phyloP scores from a whole-genome alignment of 768 basidiomycete genomes.

The Tremella yokohamensis region DNA sequence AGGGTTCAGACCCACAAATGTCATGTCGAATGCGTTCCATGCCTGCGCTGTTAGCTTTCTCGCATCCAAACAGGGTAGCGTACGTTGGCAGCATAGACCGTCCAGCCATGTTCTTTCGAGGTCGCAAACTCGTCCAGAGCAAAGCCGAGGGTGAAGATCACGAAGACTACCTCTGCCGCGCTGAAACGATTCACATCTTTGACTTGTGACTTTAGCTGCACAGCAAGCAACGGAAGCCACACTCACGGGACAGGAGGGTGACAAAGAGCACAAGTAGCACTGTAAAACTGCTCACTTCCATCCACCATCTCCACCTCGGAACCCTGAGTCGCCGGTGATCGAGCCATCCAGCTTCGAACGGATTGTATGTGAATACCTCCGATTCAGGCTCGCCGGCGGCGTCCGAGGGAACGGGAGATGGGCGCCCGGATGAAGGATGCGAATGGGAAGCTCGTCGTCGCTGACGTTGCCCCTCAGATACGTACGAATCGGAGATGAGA shows the following conservation, averaged over 20 bases:
- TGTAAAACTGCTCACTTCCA: constrained; percentile 72
- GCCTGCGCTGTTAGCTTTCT: constrained; percentile 56
- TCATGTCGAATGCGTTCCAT: constrained; percentile 79
- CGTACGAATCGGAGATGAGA: constrained; percentile 86
- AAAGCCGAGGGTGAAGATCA: constrained; percentile 73
- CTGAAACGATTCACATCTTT: constrained; percentile 59
- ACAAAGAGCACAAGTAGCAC: constrained; percentile 67
- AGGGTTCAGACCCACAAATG: constrained; percentile 30
- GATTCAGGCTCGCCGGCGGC: constrained; percentile 12
- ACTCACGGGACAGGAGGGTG: constrained; percentile 69
- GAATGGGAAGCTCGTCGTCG: constrained; percentile 59
- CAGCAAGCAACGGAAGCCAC: neutral
- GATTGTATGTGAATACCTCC: constrained; percentile 49
- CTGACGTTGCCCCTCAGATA: constrained; percentile 58
- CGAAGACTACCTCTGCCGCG: constrained; percentile 67
- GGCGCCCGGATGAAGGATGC: neutral
- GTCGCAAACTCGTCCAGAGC: constrained; percentile 82
- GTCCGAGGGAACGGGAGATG: neutral
- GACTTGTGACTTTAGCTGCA: constrained; percentile 52
- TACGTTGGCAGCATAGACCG: constrained; percentile 82
- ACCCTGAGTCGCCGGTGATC: constrained; percentile 84
- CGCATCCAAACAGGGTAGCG: constrained; percentile 9
- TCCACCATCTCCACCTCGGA: constrained; percentile 58
- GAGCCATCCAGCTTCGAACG: constrained; percentile 54
- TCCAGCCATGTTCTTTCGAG: constrained; percentile 81